phyloP scores from a whole-genome alignment of 345 rosid species.

The Geranium rotundifolium region DNA sequence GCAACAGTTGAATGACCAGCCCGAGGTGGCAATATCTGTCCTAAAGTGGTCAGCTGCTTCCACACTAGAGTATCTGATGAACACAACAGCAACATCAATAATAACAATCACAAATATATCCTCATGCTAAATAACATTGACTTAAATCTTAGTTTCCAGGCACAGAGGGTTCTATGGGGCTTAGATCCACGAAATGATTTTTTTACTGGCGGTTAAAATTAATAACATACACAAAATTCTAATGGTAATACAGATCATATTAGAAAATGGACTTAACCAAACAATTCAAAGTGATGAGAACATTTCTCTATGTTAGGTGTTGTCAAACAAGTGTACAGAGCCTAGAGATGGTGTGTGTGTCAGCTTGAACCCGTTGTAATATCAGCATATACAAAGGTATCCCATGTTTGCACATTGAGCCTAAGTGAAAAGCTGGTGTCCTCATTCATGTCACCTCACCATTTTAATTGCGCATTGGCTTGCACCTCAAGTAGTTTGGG shows the following conservation, averaged over 20 bases:
- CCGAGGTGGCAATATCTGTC: slow-evolving; percentile 78
- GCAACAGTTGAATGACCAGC: slow-evolving; percentile 92
- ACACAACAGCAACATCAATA: slow-evolving; percentile 7
- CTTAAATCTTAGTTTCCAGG: not conserved
- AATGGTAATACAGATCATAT: not conserved
- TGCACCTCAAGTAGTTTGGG: not conserved
- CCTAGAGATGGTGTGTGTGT: not conserved
- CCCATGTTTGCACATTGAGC: too few relatives aligned
- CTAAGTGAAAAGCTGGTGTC: not conserved
- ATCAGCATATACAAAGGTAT: too few relatives aligned
- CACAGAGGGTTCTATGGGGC: not conserved
- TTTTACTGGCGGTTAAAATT: too few relatives aligned
- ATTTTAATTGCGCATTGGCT: not conserved
- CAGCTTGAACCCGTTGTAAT: not conserved
- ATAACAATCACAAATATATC: slow-evolving; percentile 10
- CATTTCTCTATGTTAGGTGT: not conserved
- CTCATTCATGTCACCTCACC: not conserved
- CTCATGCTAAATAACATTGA: not conserved
- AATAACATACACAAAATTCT: too few relatives aligned
- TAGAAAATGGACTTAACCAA: not conserved
- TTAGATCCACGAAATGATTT: too few relatives aligned
- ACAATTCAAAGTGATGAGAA: not conserved
- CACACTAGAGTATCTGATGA: slow-evolving; percentile 68
- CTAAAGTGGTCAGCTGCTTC: slow-evolving; percentile 73
- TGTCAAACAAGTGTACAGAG: not conserved